phyloP scores from a whole-genome alignment of 805 yeast species.

The Yamadazyma sp. region DNA sequence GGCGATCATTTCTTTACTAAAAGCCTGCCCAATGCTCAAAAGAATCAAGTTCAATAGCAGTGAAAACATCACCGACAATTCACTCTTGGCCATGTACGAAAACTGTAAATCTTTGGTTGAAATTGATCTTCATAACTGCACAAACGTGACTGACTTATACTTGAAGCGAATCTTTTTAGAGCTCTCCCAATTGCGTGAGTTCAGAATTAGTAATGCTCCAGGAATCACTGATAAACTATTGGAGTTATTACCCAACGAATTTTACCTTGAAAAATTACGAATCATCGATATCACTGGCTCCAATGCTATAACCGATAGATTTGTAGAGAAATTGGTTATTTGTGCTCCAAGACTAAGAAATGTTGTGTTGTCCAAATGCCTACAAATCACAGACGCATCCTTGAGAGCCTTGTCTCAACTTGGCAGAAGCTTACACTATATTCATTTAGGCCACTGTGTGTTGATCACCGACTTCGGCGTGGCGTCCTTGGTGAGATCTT shows the following conservation, averaged over 20 bases:
- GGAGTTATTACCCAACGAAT: slow-evolving; percentile 47
- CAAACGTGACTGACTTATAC: slow-evolving; percentile 66
- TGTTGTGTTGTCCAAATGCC: slow-evolving; percentile 86
- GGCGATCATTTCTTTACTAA: slow-evolving; percentile 59
- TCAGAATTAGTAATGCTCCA: slow-evolving; percentile 72
- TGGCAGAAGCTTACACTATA: slow-evolving; percentile 79
- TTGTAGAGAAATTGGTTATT: slow-evolving; percentile 67
- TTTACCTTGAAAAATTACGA: slow-evolving; percentile 64
- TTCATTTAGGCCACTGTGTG: slow-evolving; percentile 92
- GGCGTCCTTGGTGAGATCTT: slow-evolving; percentile 64
- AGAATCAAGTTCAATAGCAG: slow-evolving; percentile 81
- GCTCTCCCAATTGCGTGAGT: slow-evolving; percentile 76
- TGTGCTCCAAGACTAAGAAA: slow-evolving; percentile 86
- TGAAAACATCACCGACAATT: slow-evolving; percentile 59
- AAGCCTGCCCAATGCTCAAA: slow-evolving; percentile 70
- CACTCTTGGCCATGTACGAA: slow-evolving; percentile 59
- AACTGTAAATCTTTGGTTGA: slow-evolving; percentile 82
- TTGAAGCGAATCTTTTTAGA: slow-evolving; percentile 56
- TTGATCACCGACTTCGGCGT: slow-evolving; percentile 90
- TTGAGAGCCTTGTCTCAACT: slow-evolving; percentile 67
- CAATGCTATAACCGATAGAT: slow-evolving; percentile 72
- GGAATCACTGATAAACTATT: slow-evolving; percentile 70
- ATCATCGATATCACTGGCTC: slow-evolving; percentile 86
- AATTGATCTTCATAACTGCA: slow-evolving; percentile 82
- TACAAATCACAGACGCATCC: slow-evolving; percentile 79